phyloP scores from a whole-genome alignment of 2,329 filamentous ascomycete species.

The Talaromyces rugulosus region DNA sequence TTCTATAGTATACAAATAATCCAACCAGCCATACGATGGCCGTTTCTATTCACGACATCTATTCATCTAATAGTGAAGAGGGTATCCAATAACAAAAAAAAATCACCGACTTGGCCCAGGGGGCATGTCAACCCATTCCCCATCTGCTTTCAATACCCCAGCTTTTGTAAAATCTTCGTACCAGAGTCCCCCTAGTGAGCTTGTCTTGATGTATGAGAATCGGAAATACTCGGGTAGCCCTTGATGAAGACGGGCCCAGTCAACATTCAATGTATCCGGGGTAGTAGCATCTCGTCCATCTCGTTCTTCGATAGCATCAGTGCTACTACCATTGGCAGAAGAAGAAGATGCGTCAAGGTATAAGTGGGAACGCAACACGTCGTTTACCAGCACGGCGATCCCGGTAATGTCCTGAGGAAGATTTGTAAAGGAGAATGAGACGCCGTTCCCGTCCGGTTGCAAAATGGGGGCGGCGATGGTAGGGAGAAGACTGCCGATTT shows the following conservation, averaged over 20 bases:
- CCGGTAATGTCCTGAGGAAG: slow-evolving; percentile 43
- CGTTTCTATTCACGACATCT: background rate
- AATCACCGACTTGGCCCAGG: slow-evolving; percentile 9
- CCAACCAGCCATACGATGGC: background rate
- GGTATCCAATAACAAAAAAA: background rate
- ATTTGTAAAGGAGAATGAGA: slow-evolving; percentile 34
- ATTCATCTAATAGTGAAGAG: background rate
- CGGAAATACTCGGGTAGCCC: slow-evolving; percentile 38
- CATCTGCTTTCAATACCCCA: slow-evolving; percentile 27
- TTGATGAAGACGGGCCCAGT: slow-evolving; percentile 29
- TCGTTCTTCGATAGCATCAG: background rate
- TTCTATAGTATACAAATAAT: slow-evolving; percentile 1
- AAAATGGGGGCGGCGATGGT: slow-evolving; percentile 20
- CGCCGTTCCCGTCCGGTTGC: slow-evolving; percentile 20
- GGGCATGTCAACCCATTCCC: slow-evolving; percentile 15
- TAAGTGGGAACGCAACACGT: slow-evolving; percentile 55
- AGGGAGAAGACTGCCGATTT: slow-evolving; percentile 30
- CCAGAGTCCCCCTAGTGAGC: slow-evolving; percentile 32
- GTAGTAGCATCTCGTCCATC: background rate
- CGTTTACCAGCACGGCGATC: slow-evolving; percentile 57
- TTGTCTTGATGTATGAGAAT: slow-evolving; percentile 38
- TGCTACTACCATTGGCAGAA: background rate
- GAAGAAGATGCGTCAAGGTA: slow-evolving; percentile 33
- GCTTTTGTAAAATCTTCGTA: slow-evolving; percentile 39
- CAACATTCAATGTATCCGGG: slow-evolving; percentile 17